Evolutionary conservation across 768 basidiomycete genomes (phyloP).

Genomic region (Kwoniella sp.): DNA sequence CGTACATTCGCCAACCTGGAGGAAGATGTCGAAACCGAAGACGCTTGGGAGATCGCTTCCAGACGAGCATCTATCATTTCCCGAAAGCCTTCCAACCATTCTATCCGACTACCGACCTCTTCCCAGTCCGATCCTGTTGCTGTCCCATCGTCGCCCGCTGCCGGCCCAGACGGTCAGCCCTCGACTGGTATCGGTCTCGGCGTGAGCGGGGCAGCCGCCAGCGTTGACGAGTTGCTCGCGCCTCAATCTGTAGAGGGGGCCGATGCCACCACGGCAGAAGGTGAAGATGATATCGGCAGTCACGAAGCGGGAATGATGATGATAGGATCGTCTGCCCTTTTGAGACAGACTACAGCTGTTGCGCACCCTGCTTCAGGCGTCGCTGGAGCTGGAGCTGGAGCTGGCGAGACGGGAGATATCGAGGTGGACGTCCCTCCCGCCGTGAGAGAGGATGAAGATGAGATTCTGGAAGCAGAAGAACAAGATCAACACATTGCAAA

Average conservation of each 20-base stretch:
- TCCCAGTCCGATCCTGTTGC: slow-evolving; percentile 3
- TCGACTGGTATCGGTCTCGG: slow-evolving; percentile 24
- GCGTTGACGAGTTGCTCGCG: slow-evolving; percentile 29
- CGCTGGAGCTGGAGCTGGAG: background rate
- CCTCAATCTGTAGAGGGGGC: slow-evolving; percentile 9
- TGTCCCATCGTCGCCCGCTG: slow-evolving; percentile 10
- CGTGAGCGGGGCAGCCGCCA: slow-evolving; percentile 16
- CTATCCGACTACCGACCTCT: slow-evolving; percentile 25
- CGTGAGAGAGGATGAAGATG: slow-evolving; percentile 7
- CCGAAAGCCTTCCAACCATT: slow-evolving; percentile 37
- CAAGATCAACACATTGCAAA: background rate
- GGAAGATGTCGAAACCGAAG: slow-evolving; percentile 84
- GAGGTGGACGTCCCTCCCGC: slow-evolving; percentile 13
- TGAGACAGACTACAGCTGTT: slow-evolving; percentile 30
- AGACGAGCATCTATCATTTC: slow-evolving; percentile 45
- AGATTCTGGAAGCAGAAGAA: background rate
- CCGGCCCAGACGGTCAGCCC: slow-evolving; percentile 12
- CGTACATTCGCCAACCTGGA: slow-evolving; percentile 93
- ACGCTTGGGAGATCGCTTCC: slow-evolving; percentile 54
- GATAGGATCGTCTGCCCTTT: slow-evolving; percentile 18
- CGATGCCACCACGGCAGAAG: background rate
- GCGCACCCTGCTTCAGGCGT: slow-evolving; percentile 4
- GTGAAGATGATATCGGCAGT: slow-evolving; percentile 10
- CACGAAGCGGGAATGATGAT: slow-evolving; percentile 12
- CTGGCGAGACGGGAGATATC: background rate